Evolutionary conservation across 768 basidiomycete genomes (phyloP).

Genomic region (Trametes cinnabarina): DNA sequence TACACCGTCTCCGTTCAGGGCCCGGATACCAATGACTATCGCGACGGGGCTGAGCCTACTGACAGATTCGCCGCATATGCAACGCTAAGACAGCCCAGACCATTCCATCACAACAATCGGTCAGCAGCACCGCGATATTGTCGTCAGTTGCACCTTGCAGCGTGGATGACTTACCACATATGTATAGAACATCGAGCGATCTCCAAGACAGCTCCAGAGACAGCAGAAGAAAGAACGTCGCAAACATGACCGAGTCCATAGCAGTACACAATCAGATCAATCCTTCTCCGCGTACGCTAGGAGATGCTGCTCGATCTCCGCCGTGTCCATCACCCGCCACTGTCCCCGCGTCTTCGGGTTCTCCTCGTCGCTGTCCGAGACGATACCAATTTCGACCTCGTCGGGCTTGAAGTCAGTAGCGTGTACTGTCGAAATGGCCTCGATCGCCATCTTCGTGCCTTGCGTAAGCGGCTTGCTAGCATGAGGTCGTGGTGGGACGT

Average conservation of each 20-base stretch:
- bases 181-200: background rate
- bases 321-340: conserved; percentile 78
- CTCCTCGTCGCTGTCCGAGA: conserved; percentile 75
- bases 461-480: background rate
- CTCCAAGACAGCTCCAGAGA: background rate
- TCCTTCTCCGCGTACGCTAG: conserved; percentile 90
- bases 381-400: conserved; percentile 95
- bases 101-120: too few species aligned
- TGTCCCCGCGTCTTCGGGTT: conserved; percentile 64
- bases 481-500: conserved; percentile 23
- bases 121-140: too few species aligned
- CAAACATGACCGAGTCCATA: conserved; percentile 16
- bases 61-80: too few species aligned
- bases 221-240: background rate
- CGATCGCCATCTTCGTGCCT: conserved; percentile 76
- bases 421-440: conserved; percentile 90
- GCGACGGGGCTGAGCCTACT: too few species aligned
- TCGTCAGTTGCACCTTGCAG: too few species aligned
- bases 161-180: too few species aligned
- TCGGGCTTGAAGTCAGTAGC: conserved; percentile 94
- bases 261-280: conserved; percentile 38
- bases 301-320: conserved; percentile 76
- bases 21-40: too few species aligned
- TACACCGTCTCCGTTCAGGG: too few species aligned
- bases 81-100: too few species aligned